Percentiles rank a stretch among this genome's conserved stretches.
Conservation (phyloP, 2,329 filamentous ascomycete genomes). For the Chlorencoelia australis region DNA sequence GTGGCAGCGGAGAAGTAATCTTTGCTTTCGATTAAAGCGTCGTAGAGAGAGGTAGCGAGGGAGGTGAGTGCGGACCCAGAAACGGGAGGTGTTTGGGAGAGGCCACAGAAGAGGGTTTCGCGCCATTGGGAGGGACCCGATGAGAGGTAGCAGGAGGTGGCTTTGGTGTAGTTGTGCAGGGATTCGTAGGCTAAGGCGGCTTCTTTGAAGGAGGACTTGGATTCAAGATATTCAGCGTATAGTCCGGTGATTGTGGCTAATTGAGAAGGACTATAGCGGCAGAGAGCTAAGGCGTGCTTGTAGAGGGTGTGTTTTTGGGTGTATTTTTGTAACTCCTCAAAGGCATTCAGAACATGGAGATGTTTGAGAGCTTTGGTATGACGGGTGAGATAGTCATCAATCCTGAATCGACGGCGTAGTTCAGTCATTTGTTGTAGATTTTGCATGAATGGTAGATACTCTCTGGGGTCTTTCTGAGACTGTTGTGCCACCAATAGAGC, state of each 20-base stretch:
- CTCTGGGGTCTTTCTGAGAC: slow-evolving; percentile 86
- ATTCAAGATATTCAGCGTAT: slow-evolving; percentile 70
- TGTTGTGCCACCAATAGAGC: slow-evolving; percentile 88
- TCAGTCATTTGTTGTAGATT: slow-evolving; percentile 66
- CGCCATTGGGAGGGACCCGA: slow-evolving; percentile 74
- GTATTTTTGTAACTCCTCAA: slow-evolving; percentile 72
- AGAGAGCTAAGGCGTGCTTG: slow-evolving; percentile 64
- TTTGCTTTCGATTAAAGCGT: slow-evolving; percentile 72
- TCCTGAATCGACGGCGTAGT: slow-evolving; percentile 65
- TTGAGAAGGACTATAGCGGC: slow-evolving; percentile 67
- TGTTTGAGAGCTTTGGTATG: slow-evolving; percentile 67
- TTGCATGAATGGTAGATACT: slow-evolving; percentile 93
- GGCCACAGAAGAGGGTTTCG: slow-evolving; percentile 74
- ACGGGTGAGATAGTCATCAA: slow-evolving; percentile 79
- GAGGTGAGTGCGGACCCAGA: slow-evolving; percentile 48
- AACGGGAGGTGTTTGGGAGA: slow-evolving; percentile 52
- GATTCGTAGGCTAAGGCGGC: slow-evolving; percentile 89
- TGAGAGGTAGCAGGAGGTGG: slow-evolving; percentile 73
- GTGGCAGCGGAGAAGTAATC: slow-evolving; percentile 72
- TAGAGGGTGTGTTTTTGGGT: slow-evolving; percentile 73
- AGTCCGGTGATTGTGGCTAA: slow-evolving; percentile 61
- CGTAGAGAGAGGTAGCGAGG: slow-evolving; percentile 66
- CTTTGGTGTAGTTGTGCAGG: slow-evolving; percentile 60
- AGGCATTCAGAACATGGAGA: slow-evolving; percentile 61
- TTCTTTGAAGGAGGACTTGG: slow-evolving; percentile 68